phyloP scores from a whole-genome alignment of 495 filamentous ascomycete genomes.

The Pseudomonodictys pantanalensis region DNA sequence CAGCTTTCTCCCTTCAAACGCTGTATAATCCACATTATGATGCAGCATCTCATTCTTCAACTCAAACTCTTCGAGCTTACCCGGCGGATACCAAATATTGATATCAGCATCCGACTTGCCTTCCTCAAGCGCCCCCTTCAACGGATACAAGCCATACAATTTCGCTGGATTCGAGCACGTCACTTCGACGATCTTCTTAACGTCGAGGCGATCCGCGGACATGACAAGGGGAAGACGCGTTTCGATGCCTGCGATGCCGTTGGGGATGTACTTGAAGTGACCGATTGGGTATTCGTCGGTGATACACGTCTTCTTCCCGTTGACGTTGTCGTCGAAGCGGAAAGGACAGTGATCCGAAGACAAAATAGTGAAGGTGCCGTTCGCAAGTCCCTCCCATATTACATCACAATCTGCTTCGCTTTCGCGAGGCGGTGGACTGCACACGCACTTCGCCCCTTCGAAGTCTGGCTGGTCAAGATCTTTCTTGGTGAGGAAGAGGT shows the following conservation, averaged over 20 bases:
- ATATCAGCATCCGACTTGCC: constrained; percentile 56
- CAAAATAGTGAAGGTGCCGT: constrained; percentile 52
- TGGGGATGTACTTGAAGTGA: constrained; percentile 55
- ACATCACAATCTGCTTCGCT: constrained; percentile 36
- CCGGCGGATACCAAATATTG: constrained; percentile 53
- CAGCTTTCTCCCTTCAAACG: constrained; percentile 56
- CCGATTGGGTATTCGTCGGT: constrained; percentile 46
- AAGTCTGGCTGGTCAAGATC: constrained; percentile 51
- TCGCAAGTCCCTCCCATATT: constrained; percentile 40
- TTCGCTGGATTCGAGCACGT: constrained; percentile 58
- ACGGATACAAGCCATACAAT: constrained; percentile 56
- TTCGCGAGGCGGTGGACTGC: constrained; percentile 40
- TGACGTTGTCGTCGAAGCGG: constrained; percentile 48
- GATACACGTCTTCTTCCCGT: constrained; percentile 50
- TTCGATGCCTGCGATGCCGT: constrained; percentile 60
- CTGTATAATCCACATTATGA: constrained; percentile 60
- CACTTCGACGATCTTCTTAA: constrained; percentile 59
- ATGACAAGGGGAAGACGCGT: constrained; percentile 52
- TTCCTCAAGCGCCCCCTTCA: constrained; percentile 55
- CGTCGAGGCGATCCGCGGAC: constrained; percentile 46
- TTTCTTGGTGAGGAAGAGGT: constrained; percentile 58
- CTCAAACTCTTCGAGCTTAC: constrained; percentile 41
- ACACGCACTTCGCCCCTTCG: constrained; percentile 45
- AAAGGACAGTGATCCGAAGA: constrained; percentile 58
- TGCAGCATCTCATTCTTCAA: constrained; percentile 55